Evolutionary conservation across 2,329 filamentous ascomycete genomes (phyloP).

Genomic region (Ceratocystis albifundus): DNA sequence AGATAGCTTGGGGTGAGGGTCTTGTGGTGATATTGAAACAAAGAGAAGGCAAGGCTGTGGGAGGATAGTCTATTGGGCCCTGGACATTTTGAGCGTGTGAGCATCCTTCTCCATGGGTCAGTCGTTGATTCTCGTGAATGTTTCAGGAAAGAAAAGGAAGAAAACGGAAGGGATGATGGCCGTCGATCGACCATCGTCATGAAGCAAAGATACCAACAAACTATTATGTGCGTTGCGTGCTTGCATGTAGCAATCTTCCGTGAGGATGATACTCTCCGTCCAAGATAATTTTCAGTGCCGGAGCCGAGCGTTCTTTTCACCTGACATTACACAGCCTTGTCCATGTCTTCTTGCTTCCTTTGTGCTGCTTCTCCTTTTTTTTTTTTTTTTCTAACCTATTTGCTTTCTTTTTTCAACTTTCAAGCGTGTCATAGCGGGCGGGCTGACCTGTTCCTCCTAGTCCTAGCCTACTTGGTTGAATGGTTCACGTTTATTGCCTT

Average conservation of each 20-base stretch:
- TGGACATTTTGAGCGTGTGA: neutral
- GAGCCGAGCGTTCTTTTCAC: neutral
- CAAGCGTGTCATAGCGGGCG: neutral
- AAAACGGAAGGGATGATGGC: neutral
- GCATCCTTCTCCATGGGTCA: neutral
- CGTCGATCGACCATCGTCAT: constrained; percentile 4
- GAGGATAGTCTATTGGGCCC: no score
- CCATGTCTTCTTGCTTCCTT: neutral
- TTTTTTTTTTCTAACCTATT: neutral
- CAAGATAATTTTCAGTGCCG: constrained; percentile 2
- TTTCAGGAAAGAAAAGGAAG: constrained; percentile 9
- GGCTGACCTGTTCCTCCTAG: neutral
- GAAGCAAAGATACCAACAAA: neutral
- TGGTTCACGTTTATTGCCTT: no score
- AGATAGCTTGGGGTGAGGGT: neutral
- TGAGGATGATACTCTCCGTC: neutral
- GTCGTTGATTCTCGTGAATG: neutral
- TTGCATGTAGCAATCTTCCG: neutral
- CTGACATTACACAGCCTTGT: neutral
- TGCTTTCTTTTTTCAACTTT: neutral
- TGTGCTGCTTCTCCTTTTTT: neutral
- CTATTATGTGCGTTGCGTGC: neutral
- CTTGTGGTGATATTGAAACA: constrained; percentile 2
- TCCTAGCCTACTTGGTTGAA: neutral
- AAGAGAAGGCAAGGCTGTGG: neutral